Conservation (phyloP, 2,329 filamentous ascomycete species). For the Trichoderma sp. region DNA sequence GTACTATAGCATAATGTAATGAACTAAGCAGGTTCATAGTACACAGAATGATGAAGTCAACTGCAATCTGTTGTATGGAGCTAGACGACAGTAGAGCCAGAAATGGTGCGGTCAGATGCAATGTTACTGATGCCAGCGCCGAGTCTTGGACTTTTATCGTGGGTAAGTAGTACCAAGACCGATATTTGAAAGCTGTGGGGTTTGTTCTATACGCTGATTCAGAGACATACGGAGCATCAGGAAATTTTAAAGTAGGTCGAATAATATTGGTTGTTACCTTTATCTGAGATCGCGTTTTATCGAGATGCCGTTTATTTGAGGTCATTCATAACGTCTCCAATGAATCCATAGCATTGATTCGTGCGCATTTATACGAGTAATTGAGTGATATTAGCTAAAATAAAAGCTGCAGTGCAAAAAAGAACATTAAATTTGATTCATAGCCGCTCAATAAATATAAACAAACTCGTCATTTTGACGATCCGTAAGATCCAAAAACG, state of each 20-base stretch:
- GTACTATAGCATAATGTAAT: neutral
- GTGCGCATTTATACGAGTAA: neutral
- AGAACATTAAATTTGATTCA: neutral
- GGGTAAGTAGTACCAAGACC: neutral
- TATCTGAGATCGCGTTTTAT: neutral
- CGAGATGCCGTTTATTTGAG: neutral
- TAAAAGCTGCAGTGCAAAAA: neutral
- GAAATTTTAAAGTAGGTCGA: neutral
- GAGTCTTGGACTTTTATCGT: neutral
- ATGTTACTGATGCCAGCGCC: neutral
- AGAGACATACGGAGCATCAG: neutral
- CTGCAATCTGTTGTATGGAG: neutral
- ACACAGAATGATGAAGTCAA: neutral
- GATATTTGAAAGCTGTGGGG: neutral
- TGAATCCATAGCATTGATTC: neutral
- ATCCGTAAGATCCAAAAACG: conserved; percentile 61
- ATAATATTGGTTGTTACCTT: neutral
- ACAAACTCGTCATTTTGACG: conserved; percentile 66
- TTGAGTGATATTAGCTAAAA: neutral
- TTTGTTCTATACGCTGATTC: neutral
- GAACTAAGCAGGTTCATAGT: neutral
- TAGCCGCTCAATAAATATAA: conserved; percentile 50
- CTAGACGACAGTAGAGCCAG: neutral
- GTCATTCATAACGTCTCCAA: too few relatives aligned
- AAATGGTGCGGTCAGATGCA: neutral